Conservation (phyloP, 2,329 filamentous ascomycete genomes). For the Trichoderma atroviride region DNA sequence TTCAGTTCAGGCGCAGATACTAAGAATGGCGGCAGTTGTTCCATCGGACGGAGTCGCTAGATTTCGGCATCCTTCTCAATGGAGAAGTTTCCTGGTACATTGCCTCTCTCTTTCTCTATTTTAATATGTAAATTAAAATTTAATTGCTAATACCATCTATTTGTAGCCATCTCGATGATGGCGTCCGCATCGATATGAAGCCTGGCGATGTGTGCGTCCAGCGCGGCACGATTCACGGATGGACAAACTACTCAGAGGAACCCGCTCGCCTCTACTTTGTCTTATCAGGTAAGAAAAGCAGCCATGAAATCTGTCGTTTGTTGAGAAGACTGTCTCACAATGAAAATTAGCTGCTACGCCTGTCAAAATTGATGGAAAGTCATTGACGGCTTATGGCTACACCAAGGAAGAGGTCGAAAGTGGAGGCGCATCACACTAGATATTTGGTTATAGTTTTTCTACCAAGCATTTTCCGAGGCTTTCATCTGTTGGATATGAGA, state of each 20-base stretch:
- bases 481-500: neutral
- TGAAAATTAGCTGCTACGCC: constrained; percentile 31
- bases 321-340: neutral
- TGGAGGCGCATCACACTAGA: constrained; percentile 2
- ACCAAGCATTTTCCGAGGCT: neutral
- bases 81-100: constrained; percentile 31
- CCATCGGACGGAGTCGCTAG: constrained; percentile 32
- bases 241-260: constrained; percentile 30
- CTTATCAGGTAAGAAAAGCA: constrained; percentile 35
- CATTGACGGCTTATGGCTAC: constrained; percentile 12
- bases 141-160: neutral
- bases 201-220: constrained; percentile 32
- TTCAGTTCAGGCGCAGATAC: neutral
- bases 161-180: constrained; percentile 30
- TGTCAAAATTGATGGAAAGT: constrained; percentile 8
- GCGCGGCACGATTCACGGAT: constrained; percentile 32
- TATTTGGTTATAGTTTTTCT: neutral
- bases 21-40: constrained; percentile 26
- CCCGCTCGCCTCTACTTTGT: constrained; percentile 31
- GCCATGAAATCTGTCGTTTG: neutral
- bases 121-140: no score
- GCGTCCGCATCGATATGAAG: constrained; percentile 29
- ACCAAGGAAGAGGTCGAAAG: constrained; percentile 13
- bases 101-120: neutral
- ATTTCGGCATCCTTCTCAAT: constrained; percentile 31